A percentile compares a stretch with the other conserved stretches of the same genome.
Evolutionary conservation across 352 stramenopile species (phyloP).

Genomic region (Elongisporangium prolatum): DNA sequence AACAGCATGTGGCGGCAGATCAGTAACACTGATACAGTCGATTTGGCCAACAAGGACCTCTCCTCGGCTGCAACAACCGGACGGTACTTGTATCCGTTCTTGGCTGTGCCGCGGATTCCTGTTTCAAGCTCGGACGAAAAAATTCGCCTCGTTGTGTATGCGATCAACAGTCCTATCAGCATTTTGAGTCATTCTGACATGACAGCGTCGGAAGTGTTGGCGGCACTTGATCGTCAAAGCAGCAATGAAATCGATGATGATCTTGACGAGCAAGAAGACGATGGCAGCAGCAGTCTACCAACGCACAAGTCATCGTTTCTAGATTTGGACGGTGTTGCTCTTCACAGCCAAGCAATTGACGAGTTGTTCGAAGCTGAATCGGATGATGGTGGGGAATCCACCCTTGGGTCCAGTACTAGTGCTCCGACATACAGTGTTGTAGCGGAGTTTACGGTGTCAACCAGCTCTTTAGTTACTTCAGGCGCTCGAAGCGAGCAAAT

Average conservation of each 20-base stretch:
- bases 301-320: slow-evolving; percentile 51
- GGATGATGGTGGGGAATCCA: slow-evolving; percentile 35
- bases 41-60: slow-evolving; percentile 51
- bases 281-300: slow-evolving; percentile 23
- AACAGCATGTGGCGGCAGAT: slow-evolving; percentile 63
- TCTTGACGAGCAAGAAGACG: slow-evolving; percentile 25
- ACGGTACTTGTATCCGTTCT: slow-evolving; percentile 74
- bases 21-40: slow-evolving; percentile 79
- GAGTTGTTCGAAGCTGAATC: slow-evolving; percentile 82
- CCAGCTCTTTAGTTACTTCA: slow-evolving; percentile 50
- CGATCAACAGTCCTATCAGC: slow-evolving; percentile 40
- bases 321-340: slow-evolving; percentile 24
- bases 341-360: slow-evolving; percentile 53
- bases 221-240: slow-evolving; percentile 56
- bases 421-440: slow-evolving; percentile 52
- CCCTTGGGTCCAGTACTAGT: slow-evolving; percentile 19
- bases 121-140: slow-evolving; percentile 54
- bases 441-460: slow-evolving; percentile 74
- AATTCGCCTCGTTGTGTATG: slow-evolving; percentile 75
- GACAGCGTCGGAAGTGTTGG: slow-evolving; percentile 65
- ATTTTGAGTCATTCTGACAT: slow-evolving; percentile 66
- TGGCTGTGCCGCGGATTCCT: slow-evolving; percentile 74
- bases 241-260: slow-evolving; percentile 26
- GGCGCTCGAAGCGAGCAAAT: slow-evolving; percentile 61
- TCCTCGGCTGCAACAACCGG: slow-evolving; percentile 17